A percentile compares a stretch with the other conserved stretches of the same genome.
phyloP scores from a whole-genome alignment of 768 basidiomycete species.

The Calocybe gangraenosa region DNA sequence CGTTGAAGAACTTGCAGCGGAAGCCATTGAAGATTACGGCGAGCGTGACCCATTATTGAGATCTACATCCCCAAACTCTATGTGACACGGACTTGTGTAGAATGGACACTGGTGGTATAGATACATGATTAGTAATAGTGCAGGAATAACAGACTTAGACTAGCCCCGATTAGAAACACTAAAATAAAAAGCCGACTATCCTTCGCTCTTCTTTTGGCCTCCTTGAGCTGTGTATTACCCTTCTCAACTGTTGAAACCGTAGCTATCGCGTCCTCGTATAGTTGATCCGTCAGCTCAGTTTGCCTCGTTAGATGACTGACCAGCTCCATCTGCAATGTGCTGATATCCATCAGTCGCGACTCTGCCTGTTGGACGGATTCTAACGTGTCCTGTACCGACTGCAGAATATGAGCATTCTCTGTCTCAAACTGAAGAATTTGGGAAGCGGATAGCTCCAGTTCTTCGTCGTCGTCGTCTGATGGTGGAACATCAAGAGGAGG shows the following conservation, averaged over 20 bases:
- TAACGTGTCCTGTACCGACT: slow-evolving; percentile 79
- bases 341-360: slow-evolving; percentile 87
- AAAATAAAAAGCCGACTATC: slow-evolving; percentile 89
- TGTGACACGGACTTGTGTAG: neutral
- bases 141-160: slow-evolving; percentile 86
- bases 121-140: slow-evolving; percentile 78
- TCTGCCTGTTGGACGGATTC: slow-evolving; percentile 92
- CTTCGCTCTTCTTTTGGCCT: slow-evolving; percentile 82
- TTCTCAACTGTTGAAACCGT: slow-evolving; percentile 83
- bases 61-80: slow-evolving; percentile 9
- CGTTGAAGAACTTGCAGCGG: slow-evolving; percentile 52
- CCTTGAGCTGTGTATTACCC: slow-evolving; percentile 86
- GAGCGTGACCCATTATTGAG: slow-evolving; percentile 59
- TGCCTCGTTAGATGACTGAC: slow-evolving; percentile 84
- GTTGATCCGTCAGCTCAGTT: slow-evolving; percentile 87
- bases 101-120: neutral
- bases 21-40: slow-evolving; percentile 54
- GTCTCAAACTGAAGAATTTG: slow-evolving; percentile 92
- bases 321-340: slow-evolving; percentile 88
- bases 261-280: slow-evolving; percentile 92
- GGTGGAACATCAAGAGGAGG: slow-evolving; percentile 23
- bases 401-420: slow-evolving; percentile 86
- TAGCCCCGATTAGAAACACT: slow-evolving; percentile 89
- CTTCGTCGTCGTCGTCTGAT: slow-evolving; percentile 69
- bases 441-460: slow-evolving; percentile 76